phyloP scores from a whole-genome alignment of 805 yeast species.

The Blastobotrys robertii region DNA sequence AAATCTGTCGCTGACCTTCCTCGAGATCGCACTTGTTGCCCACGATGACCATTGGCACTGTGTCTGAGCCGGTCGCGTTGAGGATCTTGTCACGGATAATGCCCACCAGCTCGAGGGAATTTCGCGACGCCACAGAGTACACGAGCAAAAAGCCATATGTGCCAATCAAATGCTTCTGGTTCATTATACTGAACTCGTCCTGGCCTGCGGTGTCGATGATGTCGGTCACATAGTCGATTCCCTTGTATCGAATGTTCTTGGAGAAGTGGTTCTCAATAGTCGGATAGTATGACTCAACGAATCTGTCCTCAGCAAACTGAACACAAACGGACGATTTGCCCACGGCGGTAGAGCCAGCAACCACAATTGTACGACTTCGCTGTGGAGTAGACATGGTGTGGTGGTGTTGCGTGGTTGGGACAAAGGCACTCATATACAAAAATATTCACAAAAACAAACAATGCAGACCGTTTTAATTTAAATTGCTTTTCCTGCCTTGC shows the following conservation, averaged over 20 bases:
- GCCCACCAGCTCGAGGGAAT: conserved; percentile 56
- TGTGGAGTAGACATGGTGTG: conserved; percentile 11
- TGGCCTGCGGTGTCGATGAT: conserved; percentile 80
- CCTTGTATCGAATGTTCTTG: conserved; percentile 47
- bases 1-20: conserved; percentile 45
- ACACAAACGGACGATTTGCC: conserved; percentile 67
- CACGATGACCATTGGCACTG: conserved; percentile 58
- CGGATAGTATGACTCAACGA: conserved; percentile 70
- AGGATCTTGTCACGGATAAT: conserved; percentile 64
- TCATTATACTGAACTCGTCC: conserved; percentile 64
- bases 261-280: conserved; percentile 68
- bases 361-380: conserved; percentile 59
- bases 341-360: conserved; percentile 70
- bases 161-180: conserved; percentile 58
- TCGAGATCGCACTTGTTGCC: conserved; percentile 57
- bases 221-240: conserved; percentile 58
- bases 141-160: conserved; percentile 64
- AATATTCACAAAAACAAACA: conserved; percentile 1
- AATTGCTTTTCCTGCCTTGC: conserved; percentile 1
- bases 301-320: conserved; percentile 64
- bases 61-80: conserved; percentile 47
- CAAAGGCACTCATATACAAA: not conserved
- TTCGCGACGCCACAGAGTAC: conserved; percentile 59
- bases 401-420: too few species aligned
- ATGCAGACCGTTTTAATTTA: conserved; percentile 6